Conservation (phyloP, 1,284 basidiomycete species). For the Mycena sp. region DNA sequence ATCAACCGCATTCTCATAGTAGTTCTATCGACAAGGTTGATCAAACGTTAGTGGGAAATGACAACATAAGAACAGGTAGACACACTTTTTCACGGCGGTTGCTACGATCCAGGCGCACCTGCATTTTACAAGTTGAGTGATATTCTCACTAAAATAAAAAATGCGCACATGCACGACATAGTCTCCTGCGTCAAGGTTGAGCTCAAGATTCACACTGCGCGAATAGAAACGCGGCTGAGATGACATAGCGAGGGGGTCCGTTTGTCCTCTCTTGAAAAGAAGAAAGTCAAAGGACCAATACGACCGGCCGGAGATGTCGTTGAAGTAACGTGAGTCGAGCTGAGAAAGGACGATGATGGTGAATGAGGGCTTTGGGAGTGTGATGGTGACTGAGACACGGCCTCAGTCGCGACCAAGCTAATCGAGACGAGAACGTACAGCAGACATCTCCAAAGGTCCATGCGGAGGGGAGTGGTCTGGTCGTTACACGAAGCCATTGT, state of each 20-base stretch:
- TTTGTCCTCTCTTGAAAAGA: slow-evolving; percentile 40
- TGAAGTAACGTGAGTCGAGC: slow-evolving; percentile 56
- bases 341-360: slow-evolving; percentile 58
- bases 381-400: slow-evolving; percentile 50
- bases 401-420: background rate
- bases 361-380: slow-evolving; percentile 46
- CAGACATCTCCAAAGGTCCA: slow-evolving; percentile 61
- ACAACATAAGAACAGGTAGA: background rate
- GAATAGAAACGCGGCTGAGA: slow-evolving; percentile 33
- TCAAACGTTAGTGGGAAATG: background rate
- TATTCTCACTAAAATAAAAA: background rate
- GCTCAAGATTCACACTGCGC: slow-evolving; percentile 50
- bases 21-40: background rate
- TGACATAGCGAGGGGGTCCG: slow-evolving; percentile 9
- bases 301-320: slow-evolving; percentile 42
- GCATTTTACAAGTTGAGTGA: background rate
- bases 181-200: slow-evolving; percentile 55
- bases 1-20: slow-evolving; percentile 18
- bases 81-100: background rate
- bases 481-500: slow-evolving; percentile 54
- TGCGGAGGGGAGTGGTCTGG: slow-evolving; percentile 46
- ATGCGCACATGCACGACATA: slow-evolving; percentile 61
- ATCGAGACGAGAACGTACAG: slow-evolving; percentile 43
- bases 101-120: slow-evolving; percentile 18
- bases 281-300: slow-evolving; percentile 55